A percentile compares a stretch with the other conserved stretches of the same genome.
Evolutionary conservation across 352 stramenopile species (phyloP).

Genomic region (Phytophthora hybrid): DNA sequence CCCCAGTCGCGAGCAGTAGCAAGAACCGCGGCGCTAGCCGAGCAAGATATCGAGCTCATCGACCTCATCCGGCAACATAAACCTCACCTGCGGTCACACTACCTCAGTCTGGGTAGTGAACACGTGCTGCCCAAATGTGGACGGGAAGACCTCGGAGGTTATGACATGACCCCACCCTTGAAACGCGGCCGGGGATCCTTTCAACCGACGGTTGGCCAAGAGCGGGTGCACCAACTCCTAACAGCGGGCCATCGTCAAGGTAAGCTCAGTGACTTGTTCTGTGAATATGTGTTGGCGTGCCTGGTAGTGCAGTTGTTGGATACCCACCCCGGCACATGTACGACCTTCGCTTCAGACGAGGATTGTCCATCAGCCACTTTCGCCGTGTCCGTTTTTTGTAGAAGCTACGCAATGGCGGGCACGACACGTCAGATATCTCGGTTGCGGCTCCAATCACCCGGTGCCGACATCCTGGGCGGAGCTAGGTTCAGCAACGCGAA

Average conservation of each 20-base stretch:
- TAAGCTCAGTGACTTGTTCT: background rate
- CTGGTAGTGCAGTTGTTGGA: background rate
- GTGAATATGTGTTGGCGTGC: slow-evolving; percentile 1
- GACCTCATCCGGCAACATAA: background rate
- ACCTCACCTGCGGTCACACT: background rate
- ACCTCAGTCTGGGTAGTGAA: background rate
- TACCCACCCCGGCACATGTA: background rate
- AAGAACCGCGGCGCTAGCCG: background rate
- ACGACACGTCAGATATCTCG: background rate
- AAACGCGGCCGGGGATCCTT: background rate
- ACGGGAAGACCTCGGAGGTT: background rate
- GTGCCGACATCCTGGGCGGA: background rate
- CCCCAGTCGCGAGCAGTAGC: too few species aligned
- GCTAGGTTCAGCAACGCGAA: background rate
- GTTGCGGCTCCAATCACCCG: background rate
- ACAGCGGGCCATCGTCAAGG: background rate
- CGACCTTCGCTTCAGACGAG: background rate
- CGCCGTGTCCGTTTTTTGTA: background rate
- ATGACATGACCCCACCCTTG: background rate
- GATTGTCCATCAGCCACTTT: slow-evolving; percentile 1
- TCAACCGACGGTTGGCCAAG: background rate
- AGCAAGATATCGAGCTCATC: background rate
- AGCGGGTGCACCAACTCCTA: background rate
- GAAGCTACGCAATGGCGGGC: background rate
- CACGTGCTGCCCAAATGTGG: too few species aligned